Evolutionary conservation across 2,329 filamentous ascomycete species (phyloP).

Genomic region (Rachicladosporium sp.): DNA sequence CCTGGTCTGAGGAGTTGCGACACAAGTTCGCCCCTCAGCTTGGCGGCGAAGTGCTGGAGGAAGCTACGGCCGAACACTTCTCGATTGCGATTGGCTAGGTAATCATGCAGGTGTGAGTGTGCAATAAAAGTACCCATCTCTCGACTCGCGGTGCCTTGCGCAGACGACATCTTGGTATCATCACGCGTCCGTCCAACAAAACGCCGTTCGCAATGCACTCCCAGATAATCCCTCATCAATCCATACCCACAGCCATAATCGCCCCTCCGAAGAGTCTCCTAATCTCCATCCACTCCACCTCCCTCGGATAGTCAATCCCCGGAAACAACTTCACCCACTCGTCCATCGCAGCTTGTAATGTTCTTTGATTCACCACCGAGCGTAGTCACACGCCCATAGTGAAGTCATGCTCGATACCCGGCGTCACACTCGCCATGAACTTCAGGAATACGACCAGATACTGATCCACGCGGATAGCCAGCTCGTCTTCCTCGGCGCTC

Average conservation of each 20-base stretch:
- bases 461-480: constrained; percentile 76
- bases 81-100: too few relatives aligned
- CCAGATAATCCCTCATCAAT: constrained; percentile 1
- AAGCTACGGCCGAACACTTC: too few relatives aligned
- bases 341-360: background rate
- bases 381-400: constrained; percentile 73
- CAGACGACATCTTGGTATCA: too few relatives aligned
- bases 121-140: too few relatives aligned
- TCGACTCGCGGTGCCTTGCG: too few relatives aligned
- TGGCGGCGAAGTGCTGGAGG: too few relatives aligned
- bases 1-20: too few relatives aligned
- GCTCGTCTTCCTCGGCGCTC: constrained; percentile 54
- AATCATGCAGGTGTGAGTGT: too few relatives aligned
- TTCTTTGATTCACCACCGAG: constrained; percentile 4
- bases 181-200: too few relatives aligned
- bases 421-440: constrained; percentile 65
- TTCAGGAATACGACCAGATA: constrained; percentile 81
- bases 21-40: too few relatives aligned
- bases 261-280: constrained; percentile 17
- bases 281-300: constrained; percentile 20
- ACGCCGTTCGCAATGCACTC: background rate
- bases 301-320: constrained; percentile 17
- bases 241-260: constrained; percentile 19
- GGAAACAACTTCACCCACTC: constrained; percentile 15
- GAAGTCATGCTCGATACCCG: constrained; percentile 94